A percentile compares a stretch with the other conserved stretches of the same genome.
phyloP scores from a whole-genome alignment of 495 filamentous ascomycete species.

The Talaromyces wortmannii region DNA sequence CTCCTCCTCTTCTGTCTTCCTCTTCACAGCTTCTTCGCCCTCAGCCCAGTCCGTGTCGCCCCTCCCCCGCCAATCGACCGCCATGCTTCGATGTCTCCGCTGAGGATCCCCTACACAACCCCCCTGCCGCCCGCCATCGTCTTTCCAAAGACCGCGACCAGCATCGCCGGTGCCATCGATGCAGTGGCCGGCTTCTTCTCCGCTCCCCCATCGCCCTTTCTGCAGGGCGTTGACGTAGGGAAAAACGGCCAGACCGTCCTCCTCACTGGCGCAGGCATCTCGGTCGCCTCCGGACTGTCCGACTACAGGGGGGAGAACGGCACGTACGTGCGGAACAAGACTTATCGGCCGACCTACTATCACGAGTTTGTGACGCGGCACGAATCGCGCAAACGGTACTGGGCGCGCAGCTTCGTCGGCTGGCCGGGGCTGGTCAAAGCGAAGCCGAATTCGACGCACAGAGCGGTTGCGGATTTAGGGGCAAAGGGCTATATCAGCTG shows the following conservation, averaged over 20 bases:
- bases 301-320: slow-evolving; percentile 89
- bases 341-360: slow-evolving; percentile 87
- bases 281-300: slow-evolving; percentile 84
- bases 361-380: slow-evolving; percentile 79
- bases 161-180: slow-evolving; percentile 64
- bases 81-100: slow-evolving; percentile 6
- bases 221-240: slow-evolving; percentile 41
- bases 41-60: background rate
- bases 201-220: slow-evolving; percentile 39
- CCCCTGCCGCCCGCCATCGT: slow-evolving; percentile 73
- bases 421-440: slow-evolving; percentile 77
- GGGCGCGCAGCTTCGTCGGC: slow-evolving; percentile 90
- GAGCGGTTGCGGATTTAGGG: slow-evolving; percentile 64
- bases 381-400: slow-evolving; percentile 89
- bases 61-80: background rate
- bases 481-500: slow-evolving; percentile 62
- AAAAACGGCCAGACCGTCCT: slow-evolving; percentile 57
- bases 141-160: slow-evolving; percentile 61
- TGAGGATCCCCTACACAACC: slow-evolving; percentile 88
- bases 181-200: slow-evolving; percentile 71
- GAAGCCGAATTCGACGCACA: slow-evolving; percentile 73
- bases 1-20: background rate
- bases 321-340: slow-evolving; percentile 85
- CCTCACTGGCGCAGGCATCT: slow-evolving; percentile 87
- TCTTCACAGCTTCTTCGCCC: background rate